Base-by-base conservation (phyloP, 2,329 filamentous ascomycete species). In the Verticillium klebahnii region DNA sequence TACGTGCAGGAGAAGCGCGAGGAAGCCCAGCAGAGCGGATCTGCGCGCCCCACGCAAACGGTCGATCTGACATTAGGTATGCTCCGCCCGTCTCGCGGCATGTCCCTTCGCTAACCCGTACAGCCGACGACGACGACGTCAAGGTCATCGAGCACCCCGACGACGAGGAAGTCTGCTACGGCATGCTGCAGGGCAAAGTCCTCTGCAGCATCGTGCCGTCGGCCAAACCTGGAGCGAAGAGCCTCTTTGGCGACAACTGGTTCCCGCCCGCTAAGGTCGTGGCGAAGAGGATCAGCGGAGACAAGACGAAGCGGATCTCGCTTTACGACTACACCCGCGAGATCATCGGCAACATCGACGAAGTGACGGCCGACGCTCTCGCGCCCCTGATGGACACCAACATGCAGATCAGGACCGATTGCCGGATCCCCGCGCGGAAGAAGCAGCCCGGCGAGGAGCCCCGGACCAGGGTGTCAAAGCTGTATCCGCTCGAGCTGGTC, bases 131-230 rank as follows among this genome's bases (percentile, higher is more conserved):
- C 54, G 84, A 87, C 31, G 85, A 89, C 11, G 70, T 86, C 4
- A 75, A 83, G 23, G 77, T 87, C 39, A 73, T 87, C 15, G 81
- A 82, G 52, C 83, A 90, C 61, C 81, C 86, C 34, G 83, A 80
- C 56, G 82, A 87, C 23, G 85, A 91, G 70, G 87, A 92, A 69
- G 89, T 96, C 3, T 96, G 92, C 75, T 93, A 91, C 70, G 92
- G 92, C 52, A 89, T 90, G 75, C 75, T 96, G 23, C 87, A 92
- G 60, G 83, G 87, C 2, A 84, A 79, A 60, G 79, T 95, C 52
- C 86, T 88, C 65, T 89, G 89, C 64, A 82, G 86, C 68, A 77
- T 80, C 39, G 85, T 94, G 2, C 92, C 92, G 1, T 85, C 82
- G 2, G 86, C 88, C 0, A 92, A 88, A 68, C 86, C 89, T 1